phyloP scores from a whole-genome alignment of 2,329 filamentous ascomycete species.

The Colletotrichum australisinense region DNA sequence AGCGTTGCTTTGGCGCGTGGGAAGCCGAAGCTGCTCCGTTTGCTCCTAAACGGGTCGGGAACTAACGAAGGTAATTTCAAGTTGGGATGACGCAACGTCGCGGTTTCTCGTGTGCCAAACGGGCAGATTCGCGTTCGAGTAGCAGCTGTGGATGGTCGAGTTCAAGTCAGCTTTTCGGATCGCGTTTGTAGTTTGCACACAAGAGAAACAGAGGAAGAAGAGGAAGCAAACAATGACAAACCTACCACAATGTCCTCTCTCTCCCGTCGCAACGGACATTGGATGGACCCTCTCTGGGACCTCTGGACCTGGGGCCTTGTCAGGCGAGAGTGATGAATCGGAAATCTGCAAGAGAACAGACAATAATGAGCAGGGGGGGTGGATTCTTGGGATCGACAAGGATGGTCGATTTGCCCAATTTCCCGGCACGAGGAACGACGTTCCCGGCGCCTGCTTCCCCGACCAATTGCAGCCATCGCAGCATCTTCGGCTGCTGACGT shows the following conservation, averaged over 20 bases:
- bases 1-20: slow-evolving; percentile 3
- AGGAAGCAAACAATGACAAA: not conserved
- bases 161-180: not conserved
- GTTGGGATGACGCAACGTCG: not conserved
- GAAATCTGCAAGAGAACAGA: not conserved
- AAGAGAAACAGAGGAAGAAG: too few species aligned
- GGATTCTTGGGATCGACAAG: not conserved
- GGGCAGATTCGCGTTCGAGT: not conserved
- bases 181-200: slow-evolving; percentile 13
- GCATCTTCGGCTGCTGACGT: not conserved
- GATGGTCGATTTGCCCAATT: not conserved
- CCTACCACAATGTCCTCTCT: slow-evolving; percentile 1
- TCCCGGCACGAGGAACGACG: not conserved
- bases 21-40: slow-evolving; percentile 24
- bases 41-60: slow-evolving; percentile 21
- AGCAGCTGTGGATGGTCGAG: not conserved
- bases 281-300: slow-evolving; percentile 1
- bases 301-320: not conserved
- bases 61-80: slow-evolving; percentile 10
- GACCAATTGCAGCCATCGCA: not conserved
- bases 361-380: not conserved
- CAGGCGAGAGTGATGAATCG: not conserved
- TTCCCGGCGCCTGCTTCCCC: not conserved
- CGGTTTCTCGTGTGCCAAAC: slow-evolving; percentile 10
- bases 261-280: not conserved